Base-by-base conservation (phyloP, 1,284 basidiomycete species). In the Cutaneotrichosporon daszewskae region DNA sequence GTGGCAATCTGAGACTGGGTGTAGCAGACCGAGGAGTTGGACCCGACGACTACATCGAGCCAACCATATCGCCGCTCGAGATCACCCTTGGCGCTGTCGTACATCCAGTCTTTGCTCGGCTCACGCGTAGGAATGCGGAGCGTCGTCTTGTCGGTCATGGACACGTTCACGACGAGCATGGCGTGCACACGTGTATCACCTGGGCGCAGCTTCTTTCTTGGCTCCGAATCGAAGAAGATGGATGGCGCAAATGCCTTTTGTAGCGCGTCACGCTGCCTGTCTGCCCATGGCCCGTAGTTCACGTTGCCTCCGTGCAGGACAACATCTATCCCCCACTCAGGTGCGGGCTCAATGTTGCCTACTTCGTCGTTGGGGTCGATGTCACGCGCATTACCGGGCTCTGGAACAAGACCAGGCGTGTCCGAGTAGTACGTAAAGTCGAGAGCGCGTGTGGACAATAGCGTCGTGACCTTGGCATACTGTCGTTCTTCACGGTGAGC, bases 261-360 rank as follows among this genome's bases (percentile, higher is more conserved):
- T 19, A 95, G 69, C 41, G 86, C 79, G 14, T 75, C 79, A 35
- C 88, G 76, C 68, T 92, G 90, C 22, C 89, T 77, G 70, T 96
- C 91, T 17, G 88, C 82, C 91, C 91, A 96, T 4, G 91, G 91
- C 1, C 91, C 91, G 62, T 95, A 95, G 25, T 81, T 79, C 32
- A 94, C 56, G 23, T 76, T 69, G 0, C 87, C 90, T 14, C 82
- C 81, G 48, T 80, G 75, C 10, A 94, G 73, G 16, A 81, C 77
- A n/a, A 95, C 54, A 57, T 95, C 87, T 24, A 94, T 72, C 4
- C 89, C 88, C 84, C 89, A 95, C 60, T 95, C 87, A 11, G 91
- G 91, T n/a, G 85, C 76, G 16, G 82, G 64, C 58, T 87, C 89
- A 1, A 87, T 83, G 59, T 94, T 94, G 1, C 87, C 88, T 37